phyloP scores from a whole-genome alignment of 805 yeast genomes.

The Metschnikowia amazonensis region DNA sequence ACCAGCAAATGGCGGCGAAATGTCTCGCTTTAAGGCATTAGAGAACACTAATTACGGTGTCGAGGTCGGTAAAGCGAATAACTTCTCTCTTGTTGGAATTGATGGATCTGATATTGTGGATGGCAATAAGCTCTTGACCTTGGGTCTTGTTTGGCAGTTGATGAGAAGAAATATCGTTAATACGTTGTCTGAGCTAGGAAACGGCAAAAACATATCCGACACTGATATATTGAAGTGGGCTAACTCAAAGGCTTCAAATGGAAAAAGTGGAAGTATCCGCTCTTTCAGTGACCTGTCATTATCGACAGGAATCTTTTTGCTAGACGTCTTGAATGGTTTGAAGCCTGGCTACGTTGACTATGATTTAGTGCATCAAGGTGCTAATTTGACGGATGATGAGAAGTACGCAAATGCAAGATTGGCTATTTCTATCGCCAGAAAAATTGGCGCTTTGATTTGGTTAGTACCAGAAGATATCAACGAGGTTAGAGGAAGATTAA shows the following conservation, averaged over 20 bases:
- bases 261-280: slow-evolving; percentile 66
- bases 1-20: slow-evolving; percentile 69
- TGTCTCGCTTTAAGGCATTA: slow-evolving; percentile 88
- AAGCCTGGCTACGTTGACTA: slow-evolving; percentile 98
- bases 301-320: slow-evolving; percentile 72
- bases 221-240: slow-evolving; percentile 92
- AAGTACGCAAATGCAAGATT: slow-evolving; percentile 90
- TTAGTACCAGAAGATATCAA: slow-evolving; percentile 99
- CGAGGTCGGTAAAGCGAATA: slow-evolving; percentile 87
- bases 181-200: slow-evolving; percentile 73
- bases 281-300: slow-evolving; percentile 81
- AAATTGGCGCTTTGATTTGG: slow-evolving; percentile 97
- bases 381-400: slow-evolving; percentile 65
- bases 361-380: slow-evolving; percentile 78
- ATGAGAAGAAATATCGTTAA: slow-evolving; percentile 93
- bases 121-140: slow-evolving; percentile 81
- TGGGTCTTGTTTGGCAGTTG: slow-evolving; percentile 96
- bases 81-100: slow-evolving; percentile 92
- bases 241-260: slow-evolving; percentile 79
- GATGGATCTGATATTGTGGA: slow-evolving; percentile 97
- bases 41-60: slow-evolving; percentile 99
- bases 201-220: slow-evolving; percentile 69
- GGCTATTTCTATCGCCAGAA: slow-evolving; percentile 97
- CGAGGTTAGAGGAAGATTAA: slow-evolving; percentile 91
- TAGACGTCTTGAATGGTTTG: slow-evolving; percentile 87